phyloP scores from a whole-genome alignment of 371 early-diverging fungal species.

The Mortierella polycephala region DNA sequence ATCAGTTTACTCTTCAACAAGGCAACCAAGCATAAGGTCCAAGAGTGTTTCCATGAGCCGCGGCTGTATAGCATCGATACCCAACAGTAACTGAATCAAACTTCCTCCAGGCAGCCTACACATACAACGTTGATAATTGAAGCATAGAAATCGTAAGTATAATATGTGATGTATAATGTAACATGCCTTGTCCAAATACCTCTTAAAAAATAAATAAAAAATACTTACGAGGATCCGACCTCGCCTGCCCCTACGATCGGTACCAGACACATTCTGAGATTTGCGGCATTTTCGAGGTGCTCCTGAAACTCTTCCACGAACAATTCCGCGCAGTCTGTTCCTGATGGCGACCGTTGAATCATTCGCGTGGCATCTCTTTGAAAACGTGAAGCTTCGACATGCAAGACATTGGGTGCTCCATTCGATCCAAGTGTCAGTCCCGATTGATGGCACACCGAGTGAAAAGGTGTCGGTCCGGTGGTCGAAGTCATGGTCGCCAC shows the following conservation, averaged over 20 bases:
- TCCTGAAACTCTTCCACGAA: conserved; percentile 41
- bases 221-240: conserved; percentile 27
- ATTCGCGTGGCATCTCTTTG: conserved; percentile 35
- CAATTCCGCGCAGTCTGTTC: conserved; percentile 9
- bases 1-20: conserved; percentile 64
- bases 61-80: conserved; percentile 72
- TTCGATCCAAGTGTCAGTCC: conserved; percentile 34
- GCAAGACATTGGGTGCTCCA: conserved; percentile 23
- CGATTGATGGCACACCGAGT: conserved; percentile 33
- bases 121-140: conserved; percentile 7
- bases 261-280: conserved; percentile 21
- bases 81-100: conserved; percentile 68
- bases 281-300: conserved; percentile 32
- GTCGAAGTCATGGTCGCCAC: conserved; percentile 4
- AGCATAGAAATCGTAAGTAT: background rate
- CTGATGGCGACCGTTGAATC: conserved; percentile 20
- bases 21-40: conserved; percentile 74
- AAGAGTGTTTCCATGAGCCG: conserved; percentile 68
- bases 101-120: conserved; percentile 57
- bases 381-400: conserved; percentile 42
- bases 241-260: conserved; percentile 17
- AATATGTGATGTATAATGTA: background rate
- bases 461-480: conserved; percentile 21
- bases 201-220: background rate
- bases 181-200: too few species aligned